Percentiles rank a stretch among this genome's conserved stretches.
These are phyloP conservation scores for Anisodus tanguticus DNA, from an alignment of 257 asterid genomes.

Conservation along the genomic window DNA sequence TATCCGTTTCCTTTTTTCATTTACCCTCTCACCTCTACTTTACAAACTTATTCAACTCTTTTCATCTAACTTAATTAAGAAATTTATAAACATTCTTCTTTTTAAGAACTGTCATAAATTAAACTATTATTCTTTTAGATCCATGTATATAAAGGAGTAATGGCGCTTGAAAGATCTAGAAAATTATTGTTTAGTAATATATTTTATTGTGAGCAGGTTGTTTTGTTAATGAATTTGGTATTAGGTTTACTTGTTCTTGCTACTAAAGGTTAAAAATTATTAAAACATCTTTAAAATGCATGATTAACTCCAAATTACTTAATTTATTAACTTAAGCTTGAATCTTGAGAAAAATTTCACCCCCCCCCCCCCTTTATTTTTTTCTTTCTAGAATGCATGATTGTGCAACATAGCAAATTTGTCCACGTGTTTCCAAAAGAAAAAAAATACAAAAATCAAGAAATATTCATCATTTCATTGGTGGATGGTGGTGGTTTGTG, in stretches of 20 bases:
- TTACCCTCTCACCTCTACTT: neutral
- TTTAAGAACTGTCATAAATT: neutral
- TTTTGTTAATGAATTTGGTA: neutral
- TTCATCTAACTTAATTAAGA: neutral
- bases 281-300: neutral
- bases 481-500: constrained; percentile 26
- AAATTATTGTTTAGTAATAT: neutral
- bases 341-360: neutral
- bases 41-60: neutral
- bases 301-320: neutral
- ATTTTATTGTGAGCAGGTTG: neutral
- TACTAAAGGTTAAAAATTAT: neutral
- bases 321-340: neutral
- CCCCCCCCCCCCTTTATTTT: neutral
- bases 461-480: constrained; percentile 21
- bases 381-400: constrained; percentile 21
- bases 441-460: neutral
- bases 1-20: neutral
- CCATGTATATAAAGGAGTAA: neutral
- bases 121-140: neutral
- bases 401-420: neutral
- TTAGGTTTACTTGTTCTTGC: constrained; percentile 28
- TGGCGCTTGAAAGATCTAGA: neutral
- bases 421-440: neutral
- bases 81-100: neutral